Percentiles rank a stretch among this genome's conserved stretches.
Evolutionary conservation across 768 basidiomycete species (phyloP).

Genomic region (Termitomyces sp.): DNA sequence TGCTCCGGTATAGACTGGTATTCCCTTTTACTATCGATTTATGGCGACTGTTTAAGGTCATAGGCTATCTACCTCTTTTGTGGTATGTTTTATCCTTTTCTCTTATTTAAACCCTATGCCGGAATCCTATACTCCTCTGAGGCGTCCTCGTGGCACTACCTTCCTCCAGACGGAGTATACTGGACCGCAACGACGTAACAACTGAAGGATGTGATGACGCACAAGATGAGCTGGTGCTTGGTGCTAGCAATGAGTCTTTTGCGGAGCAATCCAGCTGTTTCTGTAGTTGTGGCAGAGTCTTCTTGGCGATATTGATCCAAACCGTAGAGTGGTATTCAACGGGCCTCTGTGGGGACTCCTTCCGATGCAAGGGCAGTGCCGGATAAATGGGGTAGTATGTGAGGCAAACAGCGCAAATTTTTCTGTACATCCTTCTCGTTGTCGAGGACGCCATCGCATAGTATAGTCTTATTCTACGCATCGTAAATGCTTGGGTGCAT

Average conservation of each 20-base stretch:
- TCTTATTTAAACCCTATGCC: constrained; percentile 2
- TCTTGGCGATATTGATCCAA: constrained; percentile 19
- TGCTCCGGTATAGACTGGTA: background rate
- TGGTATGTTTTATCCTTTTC: background rate
- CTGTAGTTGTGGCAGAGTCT: background rate
- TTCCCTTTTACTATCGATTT: background rate
- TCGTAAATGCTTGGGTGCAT: too few species aligned
- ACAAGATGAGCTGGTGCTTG: constrained; percentile 13
- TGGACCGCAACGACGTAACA: constrained; percentile 2
- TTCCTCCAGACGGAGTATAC: constrained; percentile 14
- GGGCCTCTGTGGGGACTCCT: constrained; percentile 79
- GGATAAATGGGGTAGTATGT: constrained; percentile 75
- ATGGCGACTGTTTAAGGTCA: background rate
- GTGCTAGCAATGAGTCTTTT: constrained; percentile 10
- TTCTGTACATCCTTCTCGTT: background rate
- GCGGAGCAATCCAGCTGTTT: constrained; percentile 7
- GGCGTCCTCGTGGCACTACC: constrained; percentile 13
- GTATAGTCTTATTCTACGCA: too few species aligned
- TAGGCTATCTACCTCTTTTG: background rate
- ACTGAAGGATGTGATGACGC: constrained; percentile 11
- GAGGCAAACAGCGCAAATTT: constrained; percentile 54
- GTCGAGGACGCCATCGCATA: too few species aligned
- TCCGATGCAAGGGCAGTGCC: constrained; percentile 72
- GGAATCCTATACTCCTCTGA: constrained; percentile 13
- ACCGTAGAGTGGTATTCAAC: constrained; percentile 48